phyloP scores from a whole-genome alignment of 768 basidiomycete species.

The Phlegmacium glaucopus region DNA sequence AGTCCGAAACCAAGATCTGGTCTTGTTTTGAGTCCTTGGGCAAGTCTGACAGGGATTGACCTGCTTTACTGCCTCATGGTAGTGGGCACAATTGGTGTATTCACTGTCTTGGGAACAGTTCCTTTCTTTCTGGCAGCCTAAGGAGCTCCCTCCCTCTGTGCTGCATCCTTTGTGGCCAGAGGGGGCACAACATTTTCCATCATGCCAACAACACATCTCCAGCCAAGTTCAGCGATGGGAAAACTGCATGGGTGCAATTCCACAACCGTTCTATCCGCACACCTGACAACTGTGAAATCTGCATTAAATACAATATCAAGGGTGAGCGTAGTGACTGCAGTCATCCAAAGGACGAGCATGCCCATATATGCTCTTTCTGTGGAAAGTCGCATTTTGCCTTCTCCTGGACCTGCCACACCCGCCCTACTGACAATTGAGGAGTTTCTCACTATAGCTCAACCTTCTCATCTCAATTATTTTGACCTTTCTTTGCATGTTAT shows the following conservation, averaged over 20 bases:
- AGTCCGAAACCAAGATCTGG: neutral
- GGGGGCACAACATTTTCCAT: constrained; percentile 13
- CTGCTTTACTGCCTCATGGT: neutral
- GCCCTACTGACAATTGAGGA: neutral
- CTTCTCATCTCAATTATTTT: constrained; percentile 11
- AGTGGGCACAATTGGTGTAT: neutral
- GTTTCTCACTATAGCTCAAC: neutral
- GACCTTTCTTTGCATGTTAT: constrained; percentile 17
- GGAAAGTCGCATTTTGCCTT: constrained; percentile 24
- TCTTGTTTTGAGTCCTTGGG: too few relatives aligned
- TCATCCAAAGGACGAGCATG: constrained; percentile 7
- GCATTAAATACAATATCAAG: constrained; percentile 19
- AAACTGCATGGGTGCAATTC: constrained; percentile 4
- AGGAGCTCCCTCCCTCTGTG: constrained; percentile 5
- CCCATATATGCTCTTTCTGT: constrained; percentile 31
- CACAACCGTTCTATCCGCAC: constrained; percentile 5
- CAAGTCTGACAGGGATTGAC: neutral
- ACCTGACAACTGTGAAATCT: constrained; percentile 14
- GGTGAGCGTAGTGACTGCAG: constrained; percentile 2
- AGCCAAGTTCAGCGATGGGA: constrained; percentile 6
- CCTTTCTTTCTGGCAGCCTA: constrained; percentile 9
- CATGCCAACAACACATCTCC: constrained; percentile 6
- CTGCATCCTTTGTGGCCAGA: constrained; percentile 20
- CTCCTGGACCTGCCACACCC: constrained; percentile 19
- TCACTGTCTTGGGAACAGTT: neutral